Conservation (phyloP, 495 filamentous ascomycete genomes). For the Mycothermus thermophilus region DNA sequence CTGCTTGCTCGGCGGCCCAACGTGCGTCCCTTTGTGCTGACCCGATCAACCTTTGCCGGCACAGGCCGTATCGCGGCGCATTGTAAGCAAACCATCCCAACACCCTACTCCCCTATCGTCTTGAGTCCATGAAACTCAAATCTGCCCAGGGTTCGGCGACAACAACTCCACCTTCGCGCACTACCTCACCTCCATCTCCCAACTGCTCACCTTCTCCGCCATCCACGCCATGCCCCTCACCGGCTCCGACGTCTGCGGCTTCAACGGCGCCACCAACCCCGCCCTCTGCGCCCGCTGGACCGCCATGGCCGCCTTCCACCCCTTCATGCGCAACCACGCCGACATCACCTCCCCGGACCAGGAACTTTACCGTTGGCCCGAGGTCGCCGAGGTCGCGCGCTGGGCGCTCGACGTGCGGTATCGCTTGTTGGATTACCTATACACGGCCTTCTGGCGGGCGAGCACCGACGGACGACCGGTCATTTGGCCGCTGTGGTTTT, state of each 20-base stretch:
- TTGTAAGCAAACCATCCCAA: too few relatives aligned
- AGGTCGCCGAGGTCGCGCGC: conserved; percentile 47
- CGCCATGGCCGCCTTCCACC: conserved; percentile 59
- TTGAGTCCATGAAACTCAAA: too few relatives aligned
- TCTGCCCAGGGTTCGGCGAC: conserved; percentile 85
- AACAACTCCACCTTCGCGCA: conserved; percentile 62
- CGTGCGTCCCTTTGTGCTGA: conserved; percentile 64
- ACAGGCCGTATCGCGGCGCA: conserved; percentile 64
- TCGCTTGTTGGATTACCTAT: conserved; percentile 64
- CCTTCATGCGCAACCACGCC: conserved; percentile 80
- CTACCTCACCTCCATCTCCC: conserved; percentile 56
- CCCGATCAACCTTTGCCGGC: conserved; percentile 36
- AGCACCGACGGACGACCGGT: conserved; percentile 46
- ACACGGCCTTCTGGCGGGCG: conserved; percentile 53
- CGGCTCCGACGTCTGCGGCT: conserved; percentile 75
- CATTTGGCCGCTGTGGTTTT: conserved; percentile 54
- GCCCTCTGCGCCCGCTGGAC: conserved; percentile 76
- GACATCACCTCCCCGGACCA: conserved; percentile 38
- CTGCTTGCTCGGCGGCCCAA: conserved; percentile 51
- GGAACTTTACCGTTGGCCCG: conserved; percentile 66
- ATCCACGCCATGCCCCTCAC: conserved; percentile 77
- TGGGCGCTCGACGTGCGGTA: conserved; percentile 64
- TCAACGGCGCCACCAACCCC: conserved; percentile 52
- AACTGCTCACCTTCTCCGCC: conserved; percentile 57
- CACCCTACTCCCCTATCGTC: too few relatives aligned